Conservation (phyloP, 257 asterid genomes). For the Anisodus tanguticus region DNA sequence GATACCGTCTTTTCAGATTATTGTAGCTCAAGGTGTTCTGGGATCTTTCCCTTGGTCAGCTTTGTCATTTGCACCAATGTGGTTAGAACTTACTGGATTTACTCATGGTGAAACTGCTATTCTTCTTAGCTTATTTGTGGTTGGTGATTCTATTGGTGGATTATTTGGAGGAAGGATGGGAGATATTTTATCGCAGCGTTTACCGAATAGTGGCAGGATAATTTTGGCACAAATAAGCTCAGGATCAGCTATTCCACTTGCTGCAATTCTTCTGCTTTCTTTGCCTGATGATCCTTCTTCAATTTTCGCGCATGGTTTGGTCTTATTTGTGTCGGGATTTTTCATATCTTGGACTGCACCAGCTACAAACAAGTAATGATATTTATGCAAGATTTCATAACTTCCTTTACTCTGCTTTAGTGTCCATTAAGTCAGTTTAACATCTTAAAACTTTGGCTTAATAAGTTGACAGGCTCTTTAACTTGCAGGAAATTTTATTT, state of each 20-base stretch:
- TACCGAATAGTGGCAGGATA: constrained; percentile 79
- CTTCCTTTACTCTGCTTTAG: background rate
- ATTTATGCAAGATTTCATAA: background rate
- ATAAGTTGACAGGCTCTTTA: too few species aligned
- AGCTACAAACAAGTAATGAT: constrained; percentile 78
- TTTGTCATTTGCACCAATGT: constrained; percentile 87
- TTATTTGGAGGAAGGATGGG: constrained; percentile 84
- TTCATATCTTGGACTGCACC: constrained; percentile 85
- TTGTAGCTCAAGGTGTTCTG: constrained; percentile 82
- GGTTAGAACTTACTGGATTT: constrained; percentile 82
- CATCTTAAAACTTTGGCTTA: too few species aligned
- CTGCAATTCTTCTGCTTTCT: constrained; percentile 62
- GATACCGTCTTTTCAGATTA: constrained; percentile 75
- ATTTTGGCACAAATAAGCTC: constrained; percentile 78
- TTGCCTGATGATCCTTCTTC: constrained; percentile 62
- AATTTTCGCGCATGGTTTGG: constrained; percentile 50
- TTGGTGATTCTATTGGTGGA: constrained; percentile 72
- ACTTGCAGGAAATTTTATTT: too few species aligned
- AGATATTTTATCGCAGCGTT: constrained; percentile 60
- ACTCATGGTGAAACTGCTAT: constrained; percentile 66
- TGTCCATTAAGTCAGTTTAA: background rate
- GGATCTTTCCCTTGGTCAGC: constrained; percentile 94
- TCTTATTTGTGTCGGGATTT: constrained; percentile 70
- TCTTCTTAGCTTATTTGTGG: constrained; percentile 56
- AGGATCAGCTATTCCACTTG: constrained; percentile 72